Evolutionary conservation across 1,284 basidiomycete genomes (phyloP).

Genomic region (Pascua sp.): DNA sequence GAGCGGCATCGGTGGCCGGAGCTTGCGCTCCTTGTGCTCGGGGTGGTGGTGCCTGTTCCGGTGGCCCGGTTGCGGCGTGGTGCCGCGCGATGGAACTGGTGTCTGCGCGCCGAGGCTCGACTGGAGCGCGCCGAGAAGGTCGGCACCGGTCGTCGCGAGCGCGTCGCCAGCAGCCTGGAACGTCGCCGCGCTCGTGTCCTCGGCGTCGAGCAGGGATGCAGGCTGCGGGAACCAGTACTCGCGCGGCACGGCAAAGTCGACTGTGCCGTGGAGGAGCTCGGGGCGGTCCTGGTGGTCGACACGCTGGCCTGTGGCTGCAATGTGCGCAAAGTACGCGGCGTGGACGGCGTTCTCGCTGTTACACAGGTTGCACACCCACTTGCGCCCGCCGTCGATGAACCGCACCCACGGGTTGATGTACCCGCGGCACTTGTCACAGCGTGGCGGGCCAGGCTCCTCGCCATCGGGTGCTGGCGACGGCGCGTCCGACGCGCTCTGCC

Average conservation of each 20-base stretch:
- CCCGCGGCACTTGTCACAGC: conserved; percentile 80
- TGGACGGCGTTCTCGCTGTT: conserved; percentile 74
- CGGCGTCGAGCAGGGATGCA: conserved; percentile 51
- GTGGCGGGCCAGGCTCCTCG: conserved; percentile 65
- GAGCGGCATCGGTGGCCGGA: conserved; percentile 64
- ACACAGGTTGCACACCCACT: conserved; percentile 94
- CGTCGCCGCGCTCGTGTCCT: conserved; percentile 55
- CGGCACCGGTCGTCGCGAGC: conserved; percentile 40
- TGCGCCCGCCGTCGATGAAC: conserved; percentile 78
- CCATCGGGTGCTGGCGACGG: conserved; percentile 65
- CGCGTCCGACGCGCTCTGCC: conserved; percentile 54
- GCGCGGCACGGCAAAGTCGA: conserved; percentile 82
- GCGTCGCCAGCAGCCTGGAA: conserved; percentile 32
- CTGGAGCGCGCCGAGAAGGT: conserved; percentile 44
- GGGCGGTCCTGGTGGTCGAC: conserved; percentile 79
- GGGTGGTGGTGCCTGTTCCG: conserved; percentile 31
- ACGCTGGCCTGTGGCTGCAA: conserved; percentile 75
- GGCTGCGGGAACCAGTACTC: conserved; percentile 80
- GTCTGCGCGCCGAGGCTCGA: conserved; percentile 35
- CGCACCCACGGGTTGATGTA: conserved; percentile 95
- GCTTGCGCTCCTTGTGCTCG: conserved; percentile 29
- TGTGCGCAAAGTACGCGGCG: conserved; percentile 77
- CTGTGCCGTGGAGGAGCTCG: conserved; percentile 84
- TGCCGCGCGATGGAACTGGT: conserved; percentile 29
- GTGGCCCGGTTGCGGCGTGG: conserved; percentile 42